A percentile compares a stretch with the other conserved stretches of the same genome.
These are phyloP conservation scores for Piromyces finnis DNA, from an alignment of 192 early-diverging fungal species.

Conservation along the genomic window DNA sequence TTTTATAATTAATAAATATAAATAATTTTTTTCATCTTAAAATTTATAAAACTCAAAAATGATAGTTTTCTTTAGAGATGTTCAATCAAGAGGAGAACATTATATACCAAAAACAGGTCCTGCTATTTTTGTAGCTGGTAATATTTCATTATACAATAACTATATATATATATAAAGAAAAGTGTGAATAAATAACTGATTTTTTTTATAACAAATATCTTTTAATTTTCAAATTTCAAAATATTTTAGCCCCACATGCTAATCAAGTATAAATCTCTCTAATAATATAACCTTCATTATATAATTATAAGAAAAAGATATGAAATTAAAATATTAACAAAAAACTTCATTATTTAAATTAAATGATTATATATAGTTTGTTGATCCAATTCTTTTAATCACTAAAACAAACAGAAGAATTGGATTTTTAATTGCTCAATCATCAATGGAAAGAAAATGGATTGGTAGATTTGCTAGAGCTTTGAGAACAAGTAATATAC, in stretches of 20 bases:
- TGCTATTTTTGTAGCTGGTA: conserved; percentile 80
- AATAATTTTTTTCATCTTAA: too few species aligned
- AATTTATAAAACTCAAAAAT: too few species aligned
- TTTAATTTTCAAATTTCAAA: too few species aligned
- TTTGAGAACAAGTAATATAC: conserved; percentile 48
- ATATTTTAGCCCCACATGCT: conserved; percentile 14
- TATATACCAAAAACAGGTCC: conserved; percentile 72
- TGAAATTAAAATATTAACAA: too few species aligned
- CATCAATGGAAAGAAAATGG: conserved; percentile 66
- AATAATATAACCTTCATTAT: too few species aligned
- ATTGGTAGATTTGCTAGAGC: conserved; percentile 66
- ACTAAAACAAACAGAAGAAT: conserved; percentile 12
- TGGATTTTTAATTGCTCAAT: conserved; percentile 61
- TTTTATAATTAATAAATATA: too few species aligned
- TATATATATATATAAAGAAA: conserved; percentile 46
- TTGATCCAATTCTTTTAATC: conserved; percentile 83
- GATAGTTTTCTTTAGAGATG: conserved; percentile 77
- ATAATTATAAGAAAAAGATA: too few species aligned
- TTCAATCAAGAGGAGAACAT: conserved; percentile 63
- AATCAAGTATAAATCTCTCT: conserved; percentile 8
- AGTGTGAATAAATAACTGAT: too few species aligned
- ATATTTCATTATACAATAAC: conserved; percentile 13
- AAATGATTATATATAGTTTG: conserved; percentile 37
- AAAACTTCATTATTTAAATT: too few species aligned
- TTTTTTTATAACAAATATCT: too few species aligned